Conservation (phyloP, 129 eudicot genomes). For the Flaveria ramosissima region DNA sequence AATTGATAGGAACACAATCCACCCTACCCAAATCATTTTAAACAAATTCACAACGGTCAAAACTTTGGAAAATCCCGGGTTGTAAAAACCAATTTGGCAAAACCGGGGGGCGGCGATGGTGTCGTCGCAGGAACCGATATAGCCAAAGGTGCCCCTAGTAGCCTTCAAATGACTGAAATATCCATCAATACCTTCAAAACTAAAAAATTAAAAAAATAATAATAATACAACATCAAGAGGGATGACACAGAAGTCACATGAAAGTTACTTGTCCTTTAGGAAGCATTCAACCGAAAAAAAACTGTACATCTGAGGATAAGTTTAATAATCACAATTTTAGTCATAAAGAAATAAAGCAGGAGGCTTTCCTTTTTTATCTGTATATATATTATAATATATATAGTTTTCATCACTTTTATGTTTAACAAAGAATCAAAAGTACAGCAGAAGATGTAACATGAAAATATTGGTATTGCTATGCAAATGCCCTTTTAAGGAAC, state of each 20-base stretch:
- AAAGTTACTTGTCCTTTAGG: conserved; percentile 21
- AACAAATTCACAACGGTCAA: too few relatives aligned
- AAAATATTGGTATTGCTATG: conserved; percentile 5
- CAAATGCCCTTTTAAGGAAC: conserved; percentile 19
- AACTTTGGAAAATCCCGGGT: too few relatives aligned
- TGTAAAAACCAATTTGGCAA: too few relatives aligned
- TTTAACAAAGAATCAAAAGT: conserved; percentile 14
- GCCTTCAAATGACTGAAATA: background rate
- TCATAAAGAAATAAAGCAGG: conserved; percentile 25
- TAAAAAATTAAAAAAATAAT: background rate
- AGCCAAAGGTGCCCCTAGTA: too few relatives aligned
- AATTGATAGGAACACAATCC: too few relatives aligned
- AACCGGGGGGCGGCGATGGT: too few relatives aligned
- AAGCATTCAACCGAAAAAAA: conserved; percentile 26
- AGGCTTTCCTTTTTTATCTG: conserved; percentile 2
- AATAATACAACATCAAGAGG: conserved; percentile 6
- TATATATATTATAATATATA: background rate
- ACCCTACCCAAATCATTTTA: too few relatives aligned
- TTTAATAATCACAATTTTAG: conserved; percentile 19
- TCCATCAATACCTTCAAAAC: conserved; percentile 24
- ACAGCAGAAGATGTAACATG: background rate
- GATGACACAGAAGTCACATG: conserved; percentile 33
- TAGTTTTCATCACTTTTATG: background rate
- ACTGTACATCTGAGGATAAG: conserved; percentile 10
- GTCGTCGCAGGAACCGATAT: too few relatives aligned